Evolutionary conservation across 2,329 filamentous ascomycete genomes (phyloP).

Genomic region (Scedosporium aurantiacum): DNA sequence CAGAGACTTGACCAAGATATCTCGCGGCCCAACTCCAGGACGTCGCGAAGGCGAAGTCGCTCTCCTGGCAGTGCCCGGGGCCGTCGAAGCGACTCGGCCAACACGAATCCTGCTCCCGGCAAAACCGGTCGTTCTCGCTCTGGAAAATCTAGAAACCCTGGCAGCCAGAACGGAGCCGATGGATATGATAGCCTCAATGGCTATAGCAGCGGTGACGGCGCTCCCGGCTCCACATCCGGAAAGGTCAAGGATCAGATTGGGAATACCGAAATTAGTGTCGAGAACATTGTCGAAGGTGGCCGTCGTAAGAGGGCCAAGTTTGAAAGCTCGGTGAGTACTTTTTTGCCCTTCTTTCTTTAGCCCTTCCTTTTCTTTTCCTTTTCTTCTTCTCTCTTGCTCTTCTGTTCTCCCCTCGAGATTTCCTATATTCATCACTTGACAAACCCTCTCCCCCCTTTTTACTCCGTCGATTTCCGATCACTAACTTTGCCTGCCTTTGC

Average conservation of each 20-base stretch:
- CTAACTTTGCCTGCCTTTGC: no score
- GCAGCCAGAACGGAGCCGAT: slow-evolving; percentile 42
- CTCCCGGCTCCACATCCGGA: slow-evolving; percentile 54
- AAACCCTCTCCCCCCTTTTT: no score
- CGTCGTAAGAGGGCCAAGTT: slow-evolving; percentile 89
- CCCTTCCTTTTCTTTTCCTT: slow-evolving; percentile 1
- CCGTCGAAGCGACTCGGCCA: slow-evolving; percentile 65
- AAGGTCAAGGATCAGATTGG: slow-evolving; percentile 78
- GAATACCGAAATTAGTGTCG: slow-evolving; percentile 93
- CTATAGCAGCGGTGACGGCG: slow-evolving; percentile 82
- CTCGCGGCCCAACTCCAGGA: slow-evolving; percentile 58
- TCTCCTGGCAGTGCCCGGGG: slow-evolving; percentile 58
- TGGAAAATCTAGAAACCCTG: slow-evolving; percentile 47
- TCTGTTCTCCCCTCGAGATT: background rate
- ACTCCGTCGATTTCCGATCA: no score
- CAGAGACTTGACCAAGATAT: slow-evolving; percentile 48
- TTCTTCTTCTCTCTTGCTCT: background rate
- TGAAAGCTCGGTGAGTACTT: slow-evolving; percentile 80
- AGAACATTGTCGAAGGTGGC: slow-evolving; percentile 96
- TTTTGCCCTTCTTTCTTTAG: slow-evolving; percentile 13
- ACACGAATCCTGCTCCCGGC: slow-evolving; percentile 30
- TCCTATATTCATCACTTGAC: background rate
- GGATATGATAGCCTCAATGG: slow-evolving; percentile 55
- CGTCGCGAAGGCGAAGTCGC: slow-evolving; percentile 64
- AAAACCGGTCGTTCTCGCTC: slow-evolving; percentile 62